phyloP scores from a whole-genome alignment of 805 yeast species.

The Grigorovia humatica region DNA sequence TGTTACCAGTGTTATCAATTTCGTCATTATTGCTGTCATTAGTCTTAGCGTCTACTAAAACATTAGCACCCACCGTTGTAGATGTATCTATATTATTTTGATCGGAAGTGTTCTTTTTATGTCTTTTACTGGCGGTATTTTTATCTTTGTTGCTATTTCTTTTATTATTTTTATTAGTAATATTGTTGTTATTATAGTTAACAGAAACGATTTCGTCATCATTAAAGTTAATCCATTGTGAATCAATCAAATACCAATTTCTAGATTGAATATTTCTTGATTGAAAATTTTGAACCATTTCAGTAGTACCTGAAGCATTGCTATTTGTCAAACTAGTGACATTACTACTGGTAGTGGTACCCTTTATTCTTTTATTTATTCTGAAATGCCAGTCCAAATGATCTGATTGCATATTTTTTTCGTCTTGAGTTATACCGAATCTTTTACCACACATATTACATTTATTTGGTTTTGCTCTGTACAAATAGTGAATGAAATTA shows the following conservation, averaged over 20 bases:
- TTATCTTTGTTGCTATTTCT: slow-evolving; percentile 2
- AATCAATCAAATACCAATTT: slow-evolving; percentile 68
- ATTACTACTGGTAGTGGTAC: slow-evolving; percentile 46
- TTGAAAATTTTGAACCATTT: slow-evolving; percentile 8
- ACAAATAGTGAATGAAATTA: slow-evolving; percentile 22
- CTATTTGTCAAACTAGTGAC: slow-evolving; percentile 24
- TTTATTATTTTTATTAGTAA: slow-evolving; percentile 2
- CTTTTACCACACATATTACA: slow-evolving; percentile 88
- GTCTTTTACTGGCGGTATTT: background rate
- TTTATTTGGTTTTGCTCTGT: slow-evolving; percentile 50
- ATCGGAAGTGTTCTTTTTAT: background rate
- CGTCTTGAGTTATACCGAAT: slow-evolving; percentile 52
- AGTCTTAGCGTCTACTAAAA: background rate
- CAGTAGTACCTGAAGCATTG: background rate
- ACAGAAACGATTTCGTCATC: slow-evolving; percentile 51
- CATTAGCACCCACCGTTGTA: too few species aligned
- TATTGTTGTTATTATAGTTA: slow-evolving; percentile 4
- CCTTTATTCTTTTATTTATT: slow-evolving; percentile 65
- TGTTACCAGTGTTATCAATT: slow-evolving; percentile 3
- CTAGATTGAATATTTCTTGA: slow-evolving; percentile 50
- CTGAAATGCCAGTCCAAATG: slow-evolving; percentile 97
- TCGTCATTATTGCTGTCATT: background rate
- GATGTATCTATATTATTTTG: background rate
- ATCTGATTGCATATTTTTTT: slow-evolving; percentile 40
- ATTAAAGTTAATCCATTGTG: slow-evolving; percentile 62